Evolutionary conservation across 2,329 filamentous ascomycete species (phyloP), one percentile per base, ranked within the genome.

Genomic region (Septoria linicola): DNA sequence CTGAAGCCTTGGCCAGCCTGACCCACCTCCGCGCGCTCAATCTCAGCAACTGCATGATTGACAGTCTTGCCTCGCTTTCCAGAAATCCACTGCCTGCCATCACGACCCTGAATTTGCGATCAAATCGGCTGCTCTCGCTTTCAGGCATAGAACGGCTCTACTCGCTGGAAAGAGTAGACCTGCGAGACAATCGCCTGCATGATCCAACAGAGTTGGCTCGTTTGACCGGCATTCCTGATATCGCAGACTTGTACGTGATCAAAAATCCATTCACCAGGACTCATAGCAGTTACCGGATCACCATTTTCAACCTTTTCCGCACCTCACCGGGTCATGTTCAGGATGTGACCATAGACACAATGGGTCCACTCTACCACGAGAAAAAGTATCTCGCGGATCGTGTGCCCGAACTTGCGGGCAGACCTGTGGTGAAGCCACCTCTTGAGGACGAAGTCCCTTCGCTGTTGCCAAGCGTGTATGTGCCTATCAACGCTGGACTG

Each of bases 11-110:
- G 51, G 87, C 91, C 10, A 88, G 83, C 8, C 76, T 99, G 51
- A 90, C 89, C 16, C 86, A 89, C 21, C 80, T 99, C n/a, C 84
- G 91, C 58, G 91, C 93, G 19, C 75, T 99, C 47, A 97, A 99
- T 64, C 78, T 99, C 20, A 95, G 92, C 3, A 88, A 95, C 64
- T 97, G 92, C 77, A 96, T 97, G 91, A 97, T 99, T 57, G 88
- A 92, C 62, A 93, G 90, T 13, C 77, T 99, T 49, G 88, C 95
- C 63, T 96, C 92, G 1, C 76, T 99, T 35, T 84, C 84, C 2
- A 84, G 87, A 57, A 93, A 87, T 63, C 89, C 93, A 10, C 78
- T 99, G 4, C 92, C 93, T 21, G 92, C 93, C 16, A 96, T 99
- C 57, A 95, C 88, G 1, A 91, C 91, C 1, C 76, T 99, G 51